Percentiles rank a stretch among this genome's conserved stretches.
Conservation (phyloP, 306 rosid species). For the Castanospermum australe region DNA sequence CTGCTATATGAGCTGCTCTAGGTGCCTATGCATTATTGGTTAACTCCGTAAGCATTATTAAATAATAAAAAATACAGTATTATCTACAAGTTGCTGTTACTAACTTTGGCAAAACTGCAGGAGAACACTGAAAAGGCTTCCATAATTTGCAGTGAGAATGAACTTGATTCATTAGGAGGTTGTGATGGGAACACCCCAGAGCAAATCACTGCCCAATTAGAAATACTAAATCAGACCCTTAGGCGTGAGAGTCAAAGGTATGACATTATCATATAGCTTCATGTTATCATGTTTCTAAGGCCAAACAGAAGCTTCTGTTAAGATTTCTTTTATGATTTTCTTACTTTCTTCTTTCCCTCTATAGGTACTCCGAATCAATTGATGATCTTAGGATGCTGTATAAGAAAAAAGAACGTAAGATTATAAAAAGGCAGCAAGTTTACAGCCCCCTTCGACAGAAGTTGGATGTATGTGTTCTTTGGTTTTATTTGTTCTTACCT, state of each 20-base stretch:
- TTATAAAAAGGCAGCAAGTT: conserved; percentile 53
- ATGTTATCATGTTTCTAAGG: conserved; percentile 2
- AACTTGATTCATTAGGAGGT: conserved; percentile 62
- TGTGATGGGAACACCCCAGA: conserved; percentile 72
- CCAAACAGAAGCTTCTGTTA: conserved; percentile 8
- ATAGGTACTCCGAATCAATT: conserved; percentile 74
- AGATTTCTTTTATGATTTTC: neutral
- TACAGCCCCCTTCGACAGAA: conserved; percentile 64
- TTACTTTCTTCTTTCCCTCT: neutral
- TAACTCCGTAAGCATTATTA: neutral
- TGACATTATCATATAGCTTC: conserved; percentile 11
- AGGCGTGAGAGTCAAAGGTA: conserved; percentile 70
- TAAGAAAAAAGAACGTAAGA: conserved; percentile 66
- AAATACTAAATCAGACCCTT: conserved; percentile 57
- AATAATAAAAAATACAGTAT: neutral
- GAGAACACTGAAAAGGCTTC: conserved; percentile 68
- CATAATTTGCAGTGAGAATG: conserved; percentile 66
- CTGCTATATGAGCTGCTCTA: conserved; percentile 9
- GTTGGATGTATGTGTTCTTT: conserved; percentile 36
- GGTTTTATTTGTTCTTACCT: conserved; percentile 8
- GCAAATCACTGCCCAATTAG: conserved; percentile 70
- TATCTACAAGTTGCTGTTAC: conserved; percentile 24
- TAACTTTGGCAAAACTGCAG: conserved; percentile 52
- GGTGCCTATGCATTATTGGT: neutral
- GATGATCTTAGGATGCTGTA: conserved; percentile 72